Conservation (phyloP, 1,139 yeast species). For the Pichia sp. region DNA sequence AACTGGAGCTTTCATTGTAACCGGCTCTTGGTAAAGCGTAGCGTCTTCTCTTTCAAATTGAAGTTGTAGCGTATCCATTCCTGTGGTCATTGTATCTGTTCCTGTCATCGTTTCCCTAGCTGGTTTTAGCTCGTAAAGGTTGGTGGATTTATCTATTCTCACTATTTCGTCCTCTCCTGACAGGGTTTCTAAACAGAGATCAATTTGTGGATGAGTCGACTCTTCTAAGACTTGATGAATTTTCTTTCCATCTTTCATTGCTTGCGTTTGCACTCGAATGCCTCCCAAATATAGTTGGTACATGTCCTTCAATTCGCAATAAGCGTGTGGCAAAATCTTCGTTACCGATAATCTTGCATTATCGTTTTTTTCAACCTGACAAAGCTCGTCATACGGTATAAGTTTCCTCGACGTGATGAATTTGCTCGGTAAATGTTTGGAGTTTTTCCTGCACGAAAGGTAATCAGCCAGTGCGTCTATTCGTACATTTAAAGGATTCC, state of each 20-base stretch:
- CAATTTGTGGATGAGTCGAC: conserved; percentile 33
- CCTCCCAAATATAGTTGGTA: conserved; percentile 23
- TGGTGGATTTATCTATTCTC: conserved; percentile 13
- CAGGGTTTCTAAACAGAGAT: conserved; percentile 10
- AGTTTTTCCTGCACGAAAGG: conserved; percentile 29
- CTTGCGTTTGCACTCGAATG: conserved; percentile 28
- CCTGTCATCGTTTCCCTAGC: neutral
- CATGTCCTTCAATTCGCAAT: conserved; percentile 28
- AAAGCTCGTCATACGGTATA: conserved; percentile 15
- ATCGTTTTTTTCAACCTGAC: conserved; percentile 6
- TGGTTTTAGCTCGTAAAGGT: neutral
- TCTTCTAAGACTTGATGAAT: conserved; percentile 43
- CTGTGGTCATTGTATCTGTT: too few relatives aligned
- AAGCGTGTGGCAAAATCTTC: conserved; percentile 25
- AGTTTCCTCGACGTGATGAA: neutral
- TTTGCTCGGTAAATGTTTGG: conserved; percentile 4
- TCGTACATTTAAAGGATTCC: neutral
- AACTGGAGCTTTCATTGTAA: neutral
- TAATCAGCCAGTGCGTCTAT: conserved; percentile 39
- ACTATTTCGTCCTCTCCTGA: conserved; percentile 25
- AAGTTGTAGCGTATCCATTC: too few relatives aligned
- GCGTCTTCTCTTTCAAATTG: neutral
- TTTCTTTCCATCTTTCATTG: conserved; percentile 39
- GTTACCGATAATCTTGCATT: conserved; percentile 26
- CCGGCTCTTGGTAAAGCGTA: too few relatives aligned